Percentiles rank a stretch among this genome's conserved stretches.
Conservation (phyloP, 2,329 filamentous ascomycete species). For the Pyrenochaeta sp. region DNA sequence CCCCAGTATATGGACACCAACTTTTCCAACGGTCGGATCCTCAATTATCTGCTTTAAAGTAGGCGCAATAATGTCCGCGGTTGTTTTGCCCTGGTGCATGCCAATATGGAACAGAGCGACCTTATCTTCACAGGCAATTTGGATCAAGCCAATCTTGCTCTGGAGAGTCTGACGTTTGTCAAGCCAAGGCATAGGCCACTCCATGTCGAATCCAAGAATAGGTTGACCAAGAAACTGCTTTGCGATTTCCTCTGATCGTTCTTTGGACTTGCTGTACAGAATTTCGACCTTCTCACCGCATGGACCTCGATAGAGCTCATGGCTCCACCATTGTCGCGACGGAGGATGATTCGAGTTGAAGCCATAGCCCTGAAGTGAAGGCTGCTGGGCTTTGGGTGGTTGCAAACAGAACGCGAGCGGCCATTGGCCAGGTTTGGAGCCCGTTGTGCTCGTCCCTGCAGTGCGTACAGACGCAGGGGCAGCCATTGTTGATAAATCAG, state of each 20-base stretch:
- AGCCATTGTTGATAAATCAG: too few species aligned
- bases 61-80: slow-evolving; percentile 70
- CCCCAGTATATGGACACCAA: slow-evolving; percentile 74
- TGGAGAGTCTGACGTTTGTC: slow-evolving; percentile 62
- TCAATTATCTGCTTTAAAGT: slow-evolving; percentile 76
- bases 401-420: slow-evolving; percentile 28
- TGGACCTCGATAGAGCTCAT: slow-evolving; percentile 69
- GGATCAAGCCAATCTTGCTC: slow-evolving; percentile 79
- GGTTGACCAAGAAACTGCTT: slow-evolving; percentile 72
- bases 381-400: slow-evolving; percentile 13
- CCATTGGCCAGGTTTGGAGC: slow-evolving; percentile 19
- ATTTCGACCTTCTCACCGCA: slow-evolving; percentile 66
- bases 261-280: slow-evolving; percentile 76
- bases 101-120: slow-evolving; percentile 86
- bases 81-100: slow-evolving; percentile 53
- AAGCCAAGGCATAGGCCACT: slow-evolving; percentile 75
- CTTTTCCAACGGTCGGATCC: slow-evolving; percentile 72
- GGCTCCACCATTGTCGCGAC: slow-evolving; percentile 65
- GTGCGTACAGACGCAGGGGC: neutral
- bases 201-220: slow-evolving; percentile 86
- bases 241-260: slow-evolving; percentile 71
- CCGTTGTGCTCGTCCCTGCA: neutral
- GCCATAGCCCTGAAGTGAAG: slow-evolving; percentile 10
- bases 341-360: slow-evolving; percentile 7
- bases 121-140: slow-evolving; percentile 77